These are phyloP conservation scores for Nidularia pulvinata DNA, from an alignment of 768 basidiomycete species.

Conservation along the genomic window DNA sequence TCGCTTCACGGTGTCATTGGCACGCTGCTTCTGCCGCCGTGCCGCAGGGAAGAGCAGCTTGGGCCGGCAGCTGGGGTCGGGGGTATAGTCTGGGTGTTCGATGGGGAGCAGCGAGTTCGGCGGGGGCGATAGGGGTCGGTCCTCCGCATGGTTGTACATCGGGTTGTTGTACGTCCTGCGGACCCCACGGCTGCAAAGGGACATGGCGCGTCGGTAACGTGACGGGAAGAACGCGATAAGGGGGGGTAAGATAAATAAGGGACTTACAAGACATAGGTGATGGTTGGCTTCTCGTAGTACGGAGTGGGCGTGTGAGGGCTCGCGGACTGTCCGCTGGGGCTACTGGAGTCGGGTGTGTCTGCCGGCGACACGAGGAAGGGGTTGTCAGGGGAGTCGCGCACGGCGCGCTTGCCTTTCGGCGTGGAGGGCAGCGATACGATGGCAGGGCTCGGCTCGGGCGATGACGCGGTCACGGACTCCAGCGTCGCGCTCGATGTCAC, in stretches of 20 bases:
- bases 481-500: constrained; percentile 17
- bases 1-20: background rate
- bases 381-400: constrained; percentile 69
- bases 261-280: constrained; percentile 77
- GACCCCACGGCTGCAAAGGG: constrained; percentile 59
- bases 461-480: constrained; percentile 14
- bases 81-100: constrained; percentile 67
- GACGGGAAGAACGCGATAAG: too few species aligned
- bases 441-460: constrained; percentile 4
- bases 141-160: constrained; percentile 43
- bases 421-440: constrained; percentile 37
- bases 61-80: constrained; percentile 51
- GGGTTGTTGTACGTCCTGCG: constrained; percentile 66
- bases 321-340: constrained; percentile 13
- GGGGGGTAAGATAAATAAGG: background rate
- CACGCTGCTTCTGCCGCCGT: constrained; percentile 8
- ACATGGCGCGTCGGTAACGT: background rate
- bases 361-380: constrained; percentile 59
- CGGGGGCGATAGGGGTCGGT: constrained; percentile 39
- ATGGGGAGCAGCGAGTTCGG: constrained; percentile 55
- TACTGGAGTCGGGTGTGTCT: constrained; percentile 23
- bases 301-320: constrained; percentile 35
- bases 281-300: constrained; percentile 54
- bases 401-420: constrained; percentile 25
- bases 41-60: constrained; percentile 52